Percentiles rank a stretch among this genome's conserved stretches.
These are phyloP conservation scores for Cordyceps tenuipes DNA, from an alignment of 2,329 filamentous ascomycete species.

Conservation along the genomic window DNA sequence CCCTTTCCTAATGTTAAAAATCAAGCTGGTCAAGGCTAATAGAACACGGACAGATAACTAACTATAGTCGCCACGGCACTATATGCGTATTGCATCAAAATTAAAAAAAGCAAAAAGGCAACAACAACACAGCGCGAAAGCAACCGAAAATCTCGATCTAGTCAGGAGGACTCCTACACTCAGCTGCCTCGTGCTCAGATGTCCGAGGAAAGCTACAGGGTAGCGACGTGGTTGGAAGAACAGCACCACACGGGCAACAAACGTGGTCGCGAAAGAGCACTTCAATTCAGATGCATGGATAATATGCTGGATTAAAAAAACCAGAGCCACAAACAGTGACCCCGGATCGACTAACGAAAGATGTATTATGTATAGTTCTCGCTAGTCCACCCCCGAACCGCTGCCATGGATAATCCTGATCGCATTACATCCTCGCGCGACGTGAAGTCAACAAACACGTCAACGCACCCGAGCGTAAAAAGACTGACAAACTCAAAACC, in stretches of 20 bases:
- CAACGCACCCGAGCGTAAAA: not conserved
- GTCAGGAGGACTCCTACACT: too few species aligned
- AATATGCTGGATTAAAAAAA: not conserved
- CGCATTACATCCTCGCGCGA: constrained; percentile 7
- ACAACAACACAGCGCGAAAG: too few species aligned
- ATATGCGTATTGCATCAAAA: too few species aligned
- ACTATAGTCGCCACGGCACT: too few species aligned
- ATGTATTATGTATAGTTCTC: not conserved
- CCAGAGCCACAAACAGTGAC: not conserved
- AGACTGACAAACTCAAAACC: not conserved
- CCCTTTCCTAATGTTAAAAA: too few species aligned
- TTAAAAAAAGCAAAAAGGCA: too few species aligned
- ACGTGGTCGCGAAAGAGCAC: not conserved
- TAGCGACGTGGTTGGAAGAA: too few species aligned
- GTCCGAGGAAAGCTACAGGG: too few species aligned
- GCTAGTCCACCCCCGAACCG: not conserved
- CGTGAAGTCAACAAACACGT: not conserved
- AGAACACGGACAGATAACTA: too few species aligned
- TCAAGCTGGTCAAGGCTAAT: too few species aligned
- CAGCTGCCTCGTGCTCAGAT: too few species aligned
- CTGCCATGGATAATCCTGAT: not conserved
- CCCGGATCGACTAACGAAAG: not conserved
- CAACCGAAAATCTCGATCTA: too few species aligned
- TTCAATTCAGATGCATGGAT: not conserved
- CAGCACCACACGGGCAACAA: not conserved